Conservation (phyloP, 75 land plant species). For the Pinus taeda region DNA sequence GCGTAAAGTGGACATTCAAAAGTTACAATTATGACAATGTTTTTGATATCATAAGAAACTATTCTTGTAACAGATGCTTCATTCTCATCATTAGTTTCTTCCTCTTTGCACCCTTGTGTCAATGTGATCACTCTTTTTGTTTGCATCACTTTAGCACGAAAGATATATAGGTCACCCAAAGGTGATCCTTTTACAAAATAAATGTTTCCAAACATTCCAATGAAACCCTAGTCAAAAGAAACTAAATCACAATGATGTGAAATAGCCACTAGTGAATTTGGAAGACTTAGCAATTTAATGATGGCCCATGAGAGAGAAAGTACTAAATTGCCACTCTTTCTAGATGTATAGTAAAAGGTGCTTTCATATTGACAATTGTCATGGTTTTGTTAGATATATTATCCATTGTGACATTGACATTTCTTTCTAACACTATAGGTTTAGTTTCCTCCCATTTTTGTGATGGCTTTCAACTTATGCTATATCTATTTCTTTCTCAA, state of each 20-base stretch:
- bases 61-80: slow-evolving; percentile 7
- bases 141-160: slow-evolving; percentile 27
- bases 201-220: slow-evolving; percentile 36
- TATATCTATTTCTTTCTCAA: too few species aligned
- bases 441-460: slow-evolving; percentile 29
- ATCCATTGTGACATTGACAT: slow-evolving; percentile 14
- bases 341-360: slow-evolving; percentile 30
- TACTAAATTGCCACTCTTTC: slow-evolving; percentile 35
- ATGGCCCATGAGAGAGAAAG: slow-evolving; percentile 31
- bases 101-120: too few species aligned
- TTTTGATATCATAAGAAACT: slow-evolving; percentile 32
- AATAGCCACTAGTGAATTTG: slow-evolving; percentile 30
- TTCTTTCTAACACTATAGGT: slow-evolving; percentile 23
- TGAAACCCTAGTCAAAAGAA: slow-evolving; percentile 35
- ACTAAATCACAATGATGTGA: slow-evolving; percentile 26
- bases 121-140: too few species aligned
- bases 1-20: slow-evolving; percentile 37
- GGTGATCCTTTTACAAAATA: slow-evolving; percentile 40
- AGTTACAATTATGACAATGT: slow-evolving; percentile 41
- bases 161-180: slow-evolving; percentile 38
- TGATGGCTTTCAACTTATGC: slow-evolving; percentile 36
- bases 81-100: too few species aligned
- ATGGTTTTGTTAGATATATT: slow-evolving; percentile 23
- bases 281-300: slow-evolving; percentile 18
- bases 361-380: slow-evolving; percentile 17